A percentile compares a stretch with the other conserved stretches of the same genome.
Evolutionary conservation across 345 rosid genomes (phyloP).

Genomic region (Lumnitzera littorea): DNA sequence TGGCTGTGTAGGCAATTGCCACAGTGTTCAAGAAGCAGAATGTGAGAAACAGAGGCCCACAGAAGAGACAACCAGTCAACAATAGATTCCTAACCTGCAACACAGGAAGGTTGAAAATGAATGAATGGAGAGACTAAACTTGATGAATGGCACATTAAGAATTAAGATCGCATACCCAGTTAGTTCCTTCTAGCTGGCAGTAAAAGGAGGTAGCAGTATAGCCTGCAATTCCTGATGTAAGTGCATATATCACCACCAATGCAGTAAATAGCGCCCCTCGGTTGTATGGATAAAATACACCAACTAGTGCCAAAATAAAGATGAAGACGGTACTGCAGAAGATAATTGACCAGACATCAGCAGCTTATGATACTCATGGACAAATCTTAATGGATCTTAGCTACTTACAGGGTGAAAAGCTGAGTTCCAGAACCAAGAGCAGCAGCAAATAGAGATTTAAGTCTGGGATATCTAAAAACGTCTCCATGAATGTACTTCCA

Average conservation of each 20-base stretch:
- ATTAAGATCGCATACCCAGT: slow-evolving; percentile 31
- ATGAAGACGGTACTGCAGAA: slow-evolving; percentile 35
- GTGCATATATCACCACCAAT: slow-evolving; percentile 47
- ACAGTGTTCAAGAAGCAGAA: slow-evolving; percentile 53
- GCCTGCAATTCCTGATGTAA: slow-evolving; percentile 57
- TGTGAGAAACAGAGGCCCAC: slow-evolving; percentile 44
- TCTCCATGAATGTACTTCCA: slow-evolving; percentile 65
- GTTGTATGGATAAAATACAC: slow-evolving; percentile 51
- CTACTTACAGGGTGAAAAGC: slow-evolving; percentile 47
- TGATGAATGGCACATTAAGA: not conserved
- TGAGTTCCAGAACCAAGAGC: slow-evolving; percentile 52
- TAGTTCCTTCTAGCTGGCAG: slow-evolving; percentile 50
- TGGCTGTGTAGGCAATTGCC: slow-evolving; percentile 43
- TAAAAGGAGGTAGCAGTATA: slow-evolving; percentile 41
- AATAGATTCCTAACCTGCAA: slow-evolving; percentile 47
- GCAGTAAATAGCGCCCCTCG: slow-evolving; percentile 55
- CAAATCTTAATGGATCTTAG: not conserved
- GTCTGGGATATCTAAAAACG: slow-evolving; percentile 45
- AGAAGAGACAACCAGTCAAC: slow-evolving; percentile 43
- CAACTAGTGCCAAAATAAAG: slow-evolving; percentile 41
- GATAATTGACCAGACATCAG: not conserved
- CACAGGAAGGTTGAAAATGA: slow-evolving; percentile 1
- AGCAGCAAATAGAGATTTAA: slow-evolving; percentile 41
- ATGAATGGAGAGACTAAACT: not conserved
- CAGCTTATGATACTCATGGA: not conserved